Evolutionary conservation across 768 basidiomycete genomes (phyloP).

Genomic region (Boletus sp.): DNA sequence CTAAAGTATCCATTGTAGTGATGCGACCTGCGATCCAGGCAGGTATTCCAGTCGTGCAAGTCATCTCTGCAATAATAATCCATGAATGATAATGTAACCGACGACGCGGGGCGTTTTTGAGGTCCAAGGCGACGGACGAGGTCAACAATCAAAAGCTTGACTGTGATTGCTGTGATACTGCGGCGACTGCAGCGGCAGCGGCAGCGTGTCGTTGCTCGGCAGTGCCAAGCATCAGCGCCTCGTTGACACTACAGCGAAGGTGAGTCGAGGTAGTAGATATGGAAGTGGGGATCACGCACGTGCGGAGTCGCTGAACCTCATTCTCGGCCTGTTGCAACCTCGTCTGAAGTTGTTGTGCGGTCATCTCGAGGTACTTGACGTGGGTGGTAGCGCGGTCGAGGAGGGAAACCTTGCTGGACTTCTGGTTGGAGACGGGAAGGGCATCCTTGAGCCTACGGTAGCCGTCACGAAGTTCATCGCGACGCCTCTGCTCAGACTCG

Average conservation of each 20-base stretch:
- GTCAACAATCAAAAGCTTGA: conserved; percentile 45
- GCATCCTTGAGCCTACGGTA: conserved; percentile 89
- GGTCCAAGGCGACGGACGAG: conserved; percentile 14
- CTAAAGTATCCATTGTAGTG: conserved; percentile 44
- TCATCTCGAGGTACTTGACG: conserved; percentile 83
- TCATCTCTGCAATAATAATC: conserved; percentile 39
- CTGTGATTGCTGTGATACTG: conserved; percentile 44
- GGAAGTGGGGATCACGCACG: conserved; percentile 32
- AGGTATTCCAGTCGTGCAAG: conserved; percentile 46
- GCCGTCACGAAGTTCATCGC: conserved; percentile 91
- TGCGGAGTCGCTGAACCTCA: conserved; percentile 77
- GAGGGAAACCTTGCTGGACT: conserved; percentile 88
- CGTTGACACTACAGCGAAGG: conserved; percentile 57
- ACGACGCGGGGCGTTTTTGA: conserved; percentile 27
- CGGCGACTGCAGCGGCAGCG: conserved; percentile 54
- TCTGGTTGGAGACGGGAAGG: conserved; percentile 87
- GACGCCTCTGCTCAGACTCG: conserved; percentile 89
- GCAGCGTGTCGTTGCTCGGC: conserved; percentile 69
- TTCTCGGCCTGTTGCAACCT: conserved; percentile 76
- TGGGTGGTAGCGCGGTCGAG: conserved; percentile 87
- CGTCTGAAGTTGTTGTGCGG: conserved; percentile 71
- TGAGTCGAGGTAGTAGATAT: not conserved
- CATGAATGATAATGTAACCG: conserved; percentile 40
- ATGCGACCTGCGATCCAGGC: conserved; percentile 61
- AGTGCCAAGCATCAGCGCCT: conserved; percentile 85